Conservation (phyloP, 176 grass and related monocot genomes). For the Chrysopogon serrulatus region DNA sequence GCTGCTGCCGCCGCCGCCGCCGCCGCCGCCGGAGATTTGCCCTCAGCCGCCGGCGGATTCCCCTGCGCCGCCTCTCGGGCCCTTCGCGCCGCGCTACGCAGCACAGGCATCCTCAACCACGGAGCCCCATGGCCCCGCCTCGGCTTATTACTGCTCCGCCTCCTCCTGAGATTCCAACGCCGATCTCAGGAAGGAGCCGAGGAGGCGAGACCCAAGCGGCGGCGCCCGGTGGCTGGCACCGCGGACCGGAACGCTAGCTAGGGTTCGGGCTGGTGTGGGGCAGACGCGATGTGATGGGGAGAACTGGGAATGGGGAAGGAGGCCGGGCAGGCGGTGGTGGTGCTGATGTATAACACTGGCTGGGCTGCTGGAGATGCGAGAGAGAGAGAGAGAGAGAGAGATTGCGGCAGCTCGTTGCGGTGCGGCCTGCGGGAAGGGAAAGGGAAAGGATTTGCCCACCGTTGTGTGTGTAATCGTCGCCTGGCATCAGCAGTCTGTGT, state of each 20-base stretch:
- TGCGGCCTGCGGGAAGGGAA: slow-evolving; percentile 3
- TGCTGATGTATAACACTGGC: slow-evolving; percentile 39
- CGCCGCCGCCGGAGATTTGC: background rate
- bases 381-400: too few relatives aligned
- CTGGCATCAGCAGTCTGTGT: background rate
- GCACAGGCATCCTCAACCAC: slow-evolving; percentile 83
- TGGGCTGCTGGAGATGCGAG: slow-evolving; percentile 10
- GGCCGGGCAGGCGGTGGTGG: slow-evolving; percentile 1
- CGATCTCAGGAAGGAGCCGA: slow-evolving; percentile 25
- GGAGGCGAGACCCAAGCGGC: background rate
- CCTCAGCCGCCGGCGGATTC: slow-evolving; percentile 33
- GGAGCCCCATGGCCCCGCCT: slow-evolving; percentile 24
- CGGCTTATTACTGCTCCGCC: background rate
- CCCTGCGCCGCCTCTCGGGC: slow-evolving; percentile 69
- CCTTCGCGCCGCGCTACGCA: slow-evolving; percentile 59
- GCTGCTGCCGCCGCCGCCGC: slow-evolving; percentile 11
- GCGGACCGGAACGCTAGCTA: slow-evolving; percentile 23
- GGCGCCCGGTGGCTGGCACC: slow-evolving; percentile 17
- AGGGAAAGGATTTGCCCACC: background rate
- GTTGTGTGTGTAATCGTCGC: background rate
- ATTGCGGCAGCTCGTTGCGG: slow-evolving; percentile 1
- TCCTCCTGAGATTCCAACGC: slow-evolving; percentile 32
- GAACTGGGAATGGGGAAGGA: background rate
- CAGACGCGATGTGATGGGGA: slow-evolving; percentile 19
- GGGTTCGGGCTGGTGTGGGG: slow-evolving; percentile 35